Conservation (phyloP, 2,329 filamentous ascomycete species). For the Coniochaeta sp. region DNA sequence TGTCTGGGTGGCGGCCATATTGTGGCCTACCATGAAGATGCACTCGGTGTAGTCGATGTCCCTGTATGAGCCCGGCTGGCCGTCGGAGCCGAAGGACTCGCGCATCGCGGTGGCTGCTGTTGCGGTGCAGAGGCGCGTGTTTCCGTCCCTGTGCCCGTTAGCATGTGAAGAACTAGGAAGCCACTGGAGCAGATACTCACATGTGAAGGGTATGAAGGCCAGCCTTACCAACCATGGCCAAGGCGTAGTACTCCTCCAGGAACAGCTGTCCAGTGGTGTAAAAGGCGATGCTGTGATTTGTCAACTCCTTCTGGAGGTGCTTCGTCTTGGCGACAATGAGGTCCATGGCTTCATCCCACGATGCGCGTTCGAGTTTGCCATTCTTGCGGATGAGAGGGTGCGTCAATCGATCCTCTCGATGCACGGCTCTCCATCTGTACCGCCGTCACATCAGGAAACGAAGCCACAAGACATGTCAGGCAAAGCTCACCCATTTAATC, state of each 20-base stretch:
- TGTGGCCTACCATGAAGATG: conserved; percentile 28
- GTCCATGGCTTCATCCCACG: conserved; percentile 30
- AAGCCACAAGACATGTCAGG: too few relatives aligned
- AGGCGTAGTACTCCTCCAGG: conserved; percentile 30
- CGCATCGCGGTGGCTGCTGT: conserved; percentile 30
- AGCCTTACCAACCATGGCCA: conserved; percentile 29
- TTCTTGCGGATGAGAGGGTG: conserved; percentile 25
- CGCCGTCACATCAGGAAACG: too few relatives aligned
- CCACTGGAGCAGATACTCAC: conserved; percentile 13
- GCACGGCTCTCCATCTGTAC: conserved; percentile 18
- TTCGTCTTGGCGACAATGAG: conserved; percentile 23
- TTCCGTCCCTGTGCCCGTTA: conserved; percentile 28
- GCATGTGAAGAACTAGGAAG: too few relatives aligned
- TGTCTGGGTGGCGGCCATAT: conserved; percentile 27
- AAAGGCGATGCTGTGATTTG: conserved; percentile 28
- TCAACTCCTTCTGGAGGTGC: conserved; percentile 21
- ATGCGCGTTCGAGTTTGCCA: conserved; percentile 23
- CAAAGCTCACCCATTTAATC: conserved; percentile 24
- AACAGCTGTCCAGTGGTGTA: conserved; percentile 30
- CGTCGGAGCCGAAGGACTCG: conserved; percentile 28
- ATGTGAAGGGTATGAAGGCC: conserved; percentile 29
- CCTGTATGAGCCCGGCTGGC: conserved; percentile 27
- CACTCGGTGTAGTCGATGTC: conserved; percentile 29
- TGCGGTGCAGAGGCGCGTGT: conserved; percentile 30
- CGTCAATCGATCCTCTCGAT: conserved; percentile 21